These are phyloP conservation scores for Penstemon barbatus DNA, from an alignment of 257 asterid species.

Conservation along the genomic window DNA sequence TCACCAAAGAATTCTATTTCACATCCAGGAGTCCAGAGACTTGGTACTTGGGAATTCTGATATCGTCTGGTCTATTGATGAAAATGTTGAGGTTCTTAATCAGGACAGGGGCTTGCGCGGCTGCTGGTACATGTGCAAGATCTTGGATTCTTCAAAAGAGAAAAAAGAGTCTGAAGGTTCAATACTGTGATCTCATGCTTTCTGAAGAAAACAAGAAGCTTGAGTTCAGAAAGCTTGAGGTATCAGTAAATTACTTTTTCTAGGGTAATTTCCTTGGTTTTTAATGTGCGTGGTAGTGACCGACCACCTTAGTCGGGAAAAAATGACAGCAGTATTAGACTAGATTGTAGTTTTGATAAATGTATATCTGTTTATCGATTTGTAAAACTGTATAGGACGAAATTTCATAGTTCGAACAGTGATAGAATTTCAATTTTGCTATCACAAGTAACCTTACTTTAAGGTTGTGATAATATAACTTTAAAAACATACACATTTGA, in stretches of 20 bases:
- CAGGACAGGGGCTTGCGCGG: slow-evolving; percentile 64
- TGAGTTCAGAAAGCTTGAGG: slow-evolving; percentile 71
- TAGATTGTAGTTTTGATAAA: background rate
- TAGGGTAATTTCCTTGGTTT: background rate
- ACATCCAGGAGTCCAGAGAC: slow-evolving; percentile 9
- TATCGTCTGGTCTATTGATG: slow-evolving; percentile 4
- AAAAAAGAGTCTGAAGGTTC: slow-evolving; percentile 40
- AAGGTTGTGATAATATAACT: no score
- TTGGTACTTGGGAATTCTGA: no score
- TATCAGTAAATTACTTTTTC: slow-evolving; percentile 13
- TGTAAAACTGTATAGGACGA: slow-evolving; percentile 24
- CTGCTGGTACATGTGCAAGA: slow-evolving; percentile 67
- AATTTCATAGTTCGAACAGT: no score
- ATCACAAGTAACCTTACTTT: no score
- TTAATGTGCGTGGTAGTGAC: background rate
- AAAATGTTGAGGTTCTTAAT: slow-evolving; percentile 56
- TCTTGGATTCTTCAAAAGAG: slow-evolving; percentile 35
- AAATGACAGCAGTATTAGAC: background rate
- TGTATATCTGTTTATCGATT: background rate
- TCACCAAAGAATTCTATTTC: slow-evolving; percentile 21
- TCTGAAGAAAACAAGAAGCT: slow-evolving; percentile 39
- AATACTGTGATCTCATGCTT: slow-evolving; percentile 46
- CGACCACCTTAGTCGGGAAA: background rate
- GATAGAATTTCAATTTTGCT: no score
- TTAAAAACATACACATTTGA: no score